phyloP scores from a whole-genome alignment of 345 rosid genomes.

The Gynandropsis gynandra region DNA sequence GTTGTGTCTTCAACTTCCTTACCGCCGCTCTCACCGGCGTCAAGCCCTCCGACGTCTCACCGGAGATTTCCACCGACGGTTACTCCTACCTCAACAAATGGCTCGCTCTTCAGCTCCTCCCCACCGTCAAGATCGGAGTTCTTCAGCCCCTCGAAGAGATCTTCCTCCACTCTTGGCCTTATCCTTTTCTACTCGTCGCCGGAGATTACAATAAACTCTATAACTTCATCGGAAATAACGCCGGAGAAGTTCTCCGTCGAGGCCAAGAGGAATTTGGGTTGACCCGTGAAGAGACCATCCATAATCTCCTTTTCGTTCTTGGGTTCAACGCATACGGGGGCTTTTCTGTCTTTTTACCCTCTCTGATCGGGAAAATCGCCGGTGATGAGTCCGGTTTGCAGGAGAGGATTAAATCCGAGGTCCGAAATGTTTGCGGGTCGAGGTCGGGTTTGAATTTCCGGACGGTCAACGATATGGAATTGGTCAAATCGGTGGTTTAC shows the following conservation, averaged over 20 bases:
- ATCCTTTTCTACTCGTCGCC: constrained; percentile 50
- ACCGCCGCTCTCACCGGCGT: constrained; percentile 49
- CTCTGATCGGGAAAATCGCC: constrained; percentile 29
- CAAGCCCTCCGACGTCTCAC: constrained; percentile 36
- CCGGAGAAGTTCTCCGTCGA: constrained; percentile 38
- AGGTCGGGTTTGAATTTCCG: constrained; percentile 43
- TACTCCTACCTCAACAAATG: constrained; percentile 43
- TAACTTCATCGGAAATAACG: constrained; percentile 43
- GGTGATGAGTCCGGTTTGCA: constrained; percentile 58
- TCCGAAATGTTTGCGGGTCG: constrained; percentile 34
- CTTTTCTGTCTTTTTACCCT: constrained; percentile 56
- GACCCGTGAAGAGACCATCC: constrained; percentile 46
- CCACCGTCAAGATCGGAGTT: constrained; percentile 37
- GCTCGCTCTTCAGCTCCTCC: constrained; percentile 65
- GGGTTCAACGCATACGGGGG: constrained; percentile 92
- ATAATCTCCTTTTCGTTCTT: constrained; percentile 56
- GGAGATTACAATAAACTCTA: constrained; percentile 54
- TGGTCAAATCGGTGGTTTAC: constrained; percentile 73
- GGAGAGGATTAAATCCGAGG: constrained; percentile 37
- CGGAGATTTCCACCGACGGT: constrained; percentile 44
- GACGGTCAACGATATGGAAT: constrained; percentile 52
- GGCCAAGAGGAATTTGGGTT: constrained; percentile 56
- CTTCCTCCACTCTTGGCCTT: constrained; percentile 71
- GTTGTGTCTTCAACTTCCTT: constrained; percentile 55
- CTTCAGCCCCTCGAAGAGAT: constrained; percentile 61